Base-by-base conservation (phyloP, 768 basidiomycete genomes). In the Calocybe cyanea region DNA sequence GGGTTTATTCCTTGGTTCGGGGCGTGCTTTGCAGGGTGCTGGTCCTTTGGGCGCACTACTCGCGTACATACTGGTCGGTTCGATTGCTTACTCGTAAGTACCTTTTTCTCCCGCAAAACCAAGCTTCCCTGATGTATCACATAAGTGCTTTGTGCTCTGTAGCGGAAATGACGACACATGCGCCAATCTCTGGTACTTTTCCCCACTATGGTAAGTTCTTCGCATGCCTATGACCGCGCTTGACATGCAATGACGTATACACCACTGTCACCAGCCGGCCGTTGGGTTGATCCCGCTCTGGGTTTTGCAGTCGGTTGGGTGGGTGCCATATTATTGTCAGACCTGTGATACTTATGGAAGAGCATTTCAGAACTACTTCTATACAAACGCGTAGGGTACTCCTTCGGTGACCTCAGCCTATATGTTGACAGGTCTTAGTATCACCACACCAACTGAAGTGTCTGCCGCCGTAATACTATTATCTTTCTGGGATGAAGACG, bases 91-190 rank as follows among this genome's bases (percentile, higher is more conserved):
- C 60, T 69, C 81, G 71, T 81, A 48, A 52, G 78, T 70, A 4
- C 10, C 28, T 28, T 20, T 25, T 38, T 11, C 19, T 4, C 11
- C 21, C 24, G 34, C 7, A n/a, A 18, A 18, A 14, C 28, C 25
- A 50, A n/a, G 4, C n/a, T 15, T 17, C 6, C 5, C 6, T 38
- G 21, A 30, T 40, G 38, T 38, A 35, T 6, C 5, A 28, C 5
- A 28, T 28, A 28, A 80, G 78, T 5, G 77, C 81, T 3, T 64
- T 87, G 11, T 83, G 83, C 54, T 76, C 81, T 2, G 60, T 87
- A 11, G 85, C 80, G 25, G 87, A 90, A 65, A 84, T 89, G 85
- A 84, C 85, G n/a, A 79, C 83, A 3, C 77, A 78, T 64, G 86
- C 85, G 1, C 87, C 87, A 2, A 80, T 88, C 38, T 84, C 86